Conservation (phyloP, 2,329 filamentous ascomycete genomes). For the Xylaria sp. region DNA sequence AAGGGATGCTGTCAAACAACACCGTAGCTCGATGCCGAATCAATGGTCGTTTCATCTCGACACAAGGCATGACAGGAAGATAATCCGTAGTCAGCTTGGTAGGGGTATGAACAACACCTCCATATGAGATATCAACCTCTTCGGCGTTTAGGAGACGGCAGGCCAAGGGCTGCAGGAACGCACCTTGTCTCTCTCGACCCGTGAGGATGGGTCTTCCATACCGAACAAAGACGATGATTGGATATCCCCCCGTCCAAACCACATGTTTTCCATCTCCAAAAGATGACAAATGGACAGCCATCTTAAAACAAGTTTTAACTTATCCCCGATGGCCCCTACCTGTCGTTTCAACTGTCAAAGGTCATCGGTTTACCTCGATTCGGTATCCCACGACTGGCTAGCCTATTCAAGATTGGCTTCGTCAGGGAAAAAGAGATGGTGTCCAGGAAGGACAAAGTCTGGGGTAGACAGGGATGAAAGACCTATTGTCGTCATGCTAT, state of each 20-base stretch:
- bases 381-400: constrained; percentile 20
- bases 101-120: neutral
- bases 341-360: constrained; percentile 1
- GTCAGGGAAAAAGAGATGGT: neutral
- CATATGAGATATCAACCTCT: neutral
- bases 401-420: constrained; percentile 20
- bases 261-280: neutral
- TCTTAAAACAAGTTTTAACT: constrained; percentile 4
- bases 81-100: neutral
- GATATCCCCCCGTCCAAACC: neutral
- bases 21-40: too few relatives aligned
- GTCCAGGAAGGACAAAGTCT: constrained; percentile 22
- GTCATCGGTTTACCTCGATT: constrained; percentile 25
- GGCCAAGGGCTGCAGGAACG: constrained; percentile 8
- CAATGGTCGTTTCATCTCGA: neutral
- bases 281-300: neutral
- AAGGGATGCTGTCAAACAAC: neutral
- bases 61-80: neutral
- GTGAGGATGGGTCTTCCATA: neutral
- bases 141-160: neutral
- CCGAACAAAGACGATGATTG: constrained; percentile 6
- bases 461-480: constrained; percentile 29
- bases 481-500: constrained; percentile 5
- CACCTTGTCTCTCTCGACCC: neutral
- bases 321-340: neutral